A percentile compares a stretch with the other conserved stretches of the same genome.
phyloP scores from a whole-genome alignment of 495 filamentous ascomycete genomes.

The Tuber melanosporum region DNA sequence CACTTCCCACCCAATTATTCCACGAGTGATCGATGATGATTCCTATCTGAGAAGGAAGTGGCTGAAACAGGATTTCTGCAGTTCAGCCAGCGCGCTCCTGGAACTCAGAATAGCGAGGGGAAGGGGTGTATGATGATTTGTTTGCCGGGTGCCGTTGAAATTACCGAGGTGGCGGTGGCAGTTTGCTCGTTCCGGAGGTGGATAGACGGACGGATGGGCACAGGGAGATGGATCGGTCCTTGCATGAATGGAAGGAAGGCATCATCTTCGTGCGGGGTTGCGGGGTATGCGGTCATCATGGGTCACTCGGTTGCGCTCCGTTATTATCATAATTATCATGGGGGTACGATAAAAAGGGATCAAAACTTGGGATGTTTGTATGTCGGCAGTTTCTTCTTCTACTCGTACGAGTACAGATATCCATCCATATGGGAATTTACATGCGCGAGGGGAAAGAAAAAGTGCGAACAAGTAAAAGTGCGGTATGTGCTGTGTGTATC shows the following conservation, averaged over 20 bases:
- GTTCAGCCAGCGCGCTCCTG: background rate
- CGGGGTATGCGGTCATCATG: slow-evolving; percentile 1
- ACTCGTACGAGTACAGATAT: too few relatives aligned
- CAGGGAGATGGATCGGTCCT: background rate
- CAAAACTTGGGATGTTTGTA: background rate
- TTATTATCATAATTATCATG: background rate
- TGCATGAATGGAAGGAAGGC: background rate
- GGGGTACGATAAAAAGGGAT: background rate
- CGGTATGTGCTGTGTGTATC: too few relatives aligned
- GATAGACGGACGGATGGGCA: background rate
- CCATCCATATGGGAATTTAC: too few relatives aligned
- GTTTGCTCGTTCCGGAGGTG: background rate
- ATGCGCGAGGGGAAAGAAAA: too few relatives aligned
- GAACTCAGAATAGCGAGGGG: too few relatives aligned
- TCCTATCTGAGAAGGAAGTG: background rate
- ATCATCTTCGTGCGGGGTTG: background rate
- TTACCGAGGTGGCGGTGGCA: background rate
- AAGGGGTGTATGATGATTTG: too few relatives aligned
- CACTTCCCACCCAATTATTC: background rate
- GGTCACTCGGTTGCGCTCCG: background rate
- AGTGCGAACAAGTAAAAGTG: too few relatives aligned
- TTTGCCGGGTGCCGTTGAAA: background rate
- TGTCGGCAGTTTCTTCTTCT: too few relatives aligned
- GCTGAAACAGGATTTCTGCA: background rate
- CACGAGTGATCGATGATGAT: background rate